Evolutionary conservation across 495 filamentous ascomycete species (phyloP), one percentile per base, ranked within the genome.

Genomic region (Penicillium taxi): DNA sequence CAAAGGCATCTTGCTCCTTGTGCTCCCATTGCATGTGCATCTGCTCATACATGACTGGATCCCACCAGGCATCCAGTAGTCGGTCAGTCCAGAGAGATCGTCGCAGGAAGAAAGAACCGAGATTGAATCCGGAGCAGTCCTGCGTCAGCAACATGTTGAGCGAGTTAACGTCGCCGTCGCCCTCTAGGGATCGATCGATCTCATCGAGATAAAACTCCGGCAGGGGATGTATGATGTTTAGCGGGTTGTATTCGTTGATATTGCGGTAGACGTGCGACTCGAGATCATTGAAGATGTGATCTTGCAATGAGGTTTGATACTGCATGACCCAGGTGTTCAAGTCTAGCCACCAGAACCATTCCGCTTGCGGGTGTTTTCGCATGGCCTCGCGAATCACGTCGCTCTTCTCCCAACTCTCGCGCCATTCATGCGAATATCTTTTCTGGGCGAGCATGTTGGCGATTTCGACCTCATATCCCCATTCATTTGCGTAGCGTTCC

Each of bases 261-360:
- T 99, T 90, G 48, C 93, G 87, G 65, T 99, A 99, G 14, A 83
- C 82, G 45, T 78, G 74, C 14, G 74, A 63, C 13, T 67, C 66
- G 33, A 99, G 72, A 43, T 84, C 59, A 54, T 85, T 78, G 72
- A 96, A 95, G 43, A 99, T 73, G 59, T 96, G 90, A 20, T 72
- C 70, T 50, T 96, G 86, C 22, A 99, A 73, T 2, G 91, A 94
- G 55, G 89, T 85, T 6, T 80, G 82, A 9, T 86, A 84, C 49
- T 99, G 90, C 93, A 99, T 96, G 50, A 99, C 80, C 59, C 93
- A 94, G 12, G 93, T 99, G 56, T 94, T 90, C 8, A 96, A 77
- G 56, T 99, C 91, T 25, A 99, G 69, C 93, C 93, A 99, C 91
- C 91, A 99, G 49, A 99, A 91, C 91, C 91, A 99, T 69, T 99